A percentile compares a stretch with the other conserved stretches of the same genome.
Conservation (phyloP, 108 stramenopile genomes). For the Bacterosira constricta region DNA sequence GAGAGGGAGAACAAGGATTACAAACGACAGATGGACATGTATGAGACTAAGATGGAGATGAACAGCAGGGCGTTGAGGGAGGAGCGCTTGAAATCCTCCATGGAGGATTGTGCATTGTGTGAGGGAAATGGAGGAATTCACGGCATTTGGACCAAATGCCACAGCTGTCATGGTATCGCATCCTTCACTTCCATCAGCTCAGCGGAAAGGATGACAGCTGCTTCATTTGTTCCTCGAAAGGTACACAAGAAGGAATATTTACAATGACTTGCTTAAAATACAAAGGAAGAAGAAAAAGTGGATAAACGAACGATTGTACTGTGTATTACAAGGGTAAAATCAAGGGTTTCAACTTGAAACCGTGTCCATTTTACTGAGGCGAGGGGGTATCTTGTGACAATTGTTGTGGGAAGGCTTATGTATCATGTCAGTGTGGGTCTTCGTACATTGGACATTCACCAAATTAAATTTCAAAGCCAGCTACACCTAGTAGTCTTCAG, state of each 20-base stretch:
- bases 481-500: neutral
- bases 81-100: too few relatives aligned
- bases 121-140: neutral
- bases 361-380: neutral
- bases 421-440: neutral
- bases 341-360: neutral
- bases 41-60: conserved; percentile 1
- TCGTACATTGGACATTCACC: neutral
- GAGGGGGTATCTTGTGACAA: neutral
- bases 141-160: neutral
- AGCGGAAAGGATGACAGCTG: neutral
- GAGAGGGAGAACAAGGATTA: neutral
- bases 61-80: too few relatives aligned
- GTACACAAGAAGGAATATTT: neutral
- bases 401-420: neutral
- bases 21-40: neutral
- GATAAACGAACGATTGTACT: neutral
- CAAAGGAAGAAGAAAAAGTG: neutral
- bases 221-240: neutral
- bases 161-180: neutral
- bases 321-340: neutral
- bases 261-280: neutral
- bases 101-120: neutral
- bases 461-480: neutral
- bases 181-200: neutral